Conservation (phyloP, 2,329 filamentous ascomycete species). For the Sporothrix brasiliensis region DNA sequence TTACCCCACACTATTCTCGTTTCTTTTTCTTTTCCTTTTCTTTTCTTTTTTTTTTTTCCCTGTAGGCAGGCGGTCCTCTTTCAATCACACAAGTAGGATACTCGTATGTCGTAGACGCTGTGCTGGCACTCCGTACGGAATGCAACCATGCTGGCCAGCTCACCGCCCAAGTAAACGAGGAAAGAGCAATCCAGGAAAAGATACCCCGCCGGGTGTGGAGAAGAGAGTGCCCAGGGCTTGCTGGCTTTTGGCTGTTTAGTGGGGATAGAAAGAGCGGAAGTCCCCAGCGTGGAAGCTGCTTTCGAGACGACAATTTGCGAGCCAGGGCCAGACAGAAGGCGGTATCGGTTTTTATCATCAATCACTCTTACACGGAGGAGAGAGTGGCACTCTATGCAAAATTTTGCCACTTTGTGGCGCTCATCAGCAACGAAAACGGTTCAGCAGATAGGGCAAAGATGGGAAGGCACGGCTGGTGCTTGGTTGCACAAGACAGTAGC, state of each 20-base stretch:
- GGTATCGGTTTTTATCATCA: neutral
- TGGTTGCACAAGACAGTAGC: neutral
- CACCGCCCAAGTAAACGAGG: constrained; percentile 22
- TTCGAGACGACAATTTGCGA: constrained; percentile 8
- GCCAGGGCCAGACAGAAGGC: neutral
- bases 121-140: constrained; percentile 14
- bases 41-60: neutral
- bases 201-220: constrained; percentile 16
- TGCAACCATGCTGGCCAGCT: constrained; percentile 18
- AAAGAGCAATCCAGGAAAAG: neutral
- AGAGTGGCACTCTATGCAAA: neutral
- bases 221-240: neutral
- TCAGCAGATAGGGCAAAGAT: neutral
- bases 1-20: neutral
- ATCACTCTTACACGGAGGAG: neutral
- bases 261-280: neutral
- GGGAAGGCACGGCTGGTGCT: neutral
- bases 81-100: neutral
- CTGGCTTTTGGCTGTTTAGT: neutral
- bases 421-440: neutral
- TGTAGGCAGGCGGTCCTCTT: neutral
- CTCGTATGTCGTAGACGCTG: neutral
- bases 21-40: neutral
- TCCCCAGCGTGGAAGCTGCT: neutral
- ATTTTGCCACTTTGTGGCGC: neutral